phyloP scores from a whole-genome alignment of 2,329 filamentous ascomycete species.

The Colletotrichum chrysophilum region DNA sequence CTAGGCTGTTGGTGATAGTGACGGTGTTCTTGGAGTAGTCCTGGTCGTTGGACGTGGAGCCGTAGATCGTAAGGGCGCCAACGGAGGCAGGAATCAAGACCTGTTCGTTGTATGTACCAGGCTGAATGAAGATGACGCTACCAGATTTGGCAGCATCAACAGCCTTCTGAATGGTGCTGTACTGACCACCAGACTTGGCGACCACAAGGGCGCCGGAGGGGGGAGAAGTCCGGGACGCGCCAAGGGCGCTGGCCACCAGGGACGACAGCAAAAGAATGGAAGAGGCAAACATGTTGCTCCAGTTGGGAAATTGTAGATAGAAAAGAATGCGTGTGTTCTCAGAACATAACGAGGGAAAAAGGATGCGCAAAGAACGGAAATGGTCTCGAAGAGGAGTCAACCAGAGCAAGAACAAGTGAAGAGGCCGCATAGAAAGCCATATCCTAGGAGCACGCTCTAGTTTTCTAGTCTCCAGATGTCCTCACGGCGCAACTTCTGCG shows the following conservation, averaged over 20 bases:
- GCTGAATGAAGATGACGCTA: conserved; percentile 39
- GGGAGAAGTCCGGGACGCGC: conserved; percentile 31
- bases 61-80: conserved; percentile 69
- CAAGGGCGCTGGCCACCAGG: conserved; percentile 18
- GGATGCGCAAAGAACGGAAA: neutral
- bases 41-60: conserved; percentile 33
- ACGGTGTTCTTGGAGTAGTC: conserved; percentile 55
- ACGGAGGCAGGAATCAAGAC: conserved; percentile 52
- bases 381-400: neutral
- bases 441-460: neutral
- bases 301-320: neutral
- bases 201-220: conserved; percentile 37
- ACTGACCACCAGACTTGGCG: conserved; percentile 28
- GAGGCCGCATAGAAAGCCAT: neutral
- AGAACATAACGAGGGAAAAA: conserved; percentile 7
- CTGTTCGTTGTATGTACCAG: conserved; percentile 43
- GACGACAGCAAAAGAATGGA: conserved; percentile 18
- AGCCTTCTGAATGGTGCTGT: conserved; percentile 49
- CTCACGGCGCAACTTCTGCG: neutral
- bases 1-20: conserved; percentile 44
- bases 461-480: neutral
- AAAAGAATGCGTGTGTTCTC: neutral
- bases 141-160: conserved; percentile 60
- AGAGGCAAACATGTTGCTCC: neutral
- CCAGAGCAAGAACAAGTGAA: neutral